A percentile compares a stretch with the other conserved stretches of the same genome.
Conservation (phyloP, 202 grass and related monocot genomes). For the Schoenoplectus tabernaemontani region DNA sequence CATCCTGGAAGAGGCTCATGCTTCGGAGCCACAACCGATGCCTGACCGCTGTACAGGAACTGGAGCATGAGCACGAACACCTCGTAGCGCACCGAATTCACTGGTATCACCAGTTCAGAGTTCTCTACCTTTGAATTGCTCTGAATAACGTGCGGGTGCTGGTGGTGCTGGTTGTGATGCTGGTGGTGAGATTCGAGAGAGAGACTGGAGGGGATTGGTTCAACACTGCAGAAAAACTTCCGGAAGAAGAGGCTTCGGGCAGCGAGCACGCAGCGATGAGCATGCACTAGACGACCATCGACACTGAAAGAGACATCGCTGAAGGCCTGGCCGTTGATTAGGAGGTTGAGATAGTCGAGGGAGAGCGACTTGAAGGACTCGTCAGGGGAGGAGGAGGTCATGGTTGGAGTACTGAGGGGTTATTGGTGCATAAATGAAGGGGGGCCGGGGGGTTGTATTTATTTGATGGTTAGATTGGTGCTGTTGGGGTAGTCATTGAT, state of each 20-base stretch:
- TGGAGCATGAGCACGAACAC: conserved; percentile 87
- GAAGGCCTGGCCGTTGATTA: conserved; percentile 98
- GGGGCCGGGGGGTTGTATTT: not conserved
- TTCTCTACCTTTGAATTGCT: not conserved
- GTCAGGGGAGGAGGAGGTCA: conserved; percentile 63
- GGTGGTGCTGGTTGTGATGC: not conserved
- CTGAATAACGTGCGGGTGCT: not conserved
- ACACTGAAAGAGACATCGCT: conserved; percentile 97
- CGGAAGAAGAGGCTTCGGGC: conserved; percentile 91
- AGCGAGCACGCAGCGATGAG: conserved; percentile 91
- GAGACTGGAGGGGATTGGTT: conserved; percentile 35
- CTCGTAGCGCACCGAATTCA: conserved; percentile 92
- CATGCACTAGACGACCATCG: conserved; percentile 83
- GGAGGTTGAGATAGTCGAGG: conserved; percentile 89
- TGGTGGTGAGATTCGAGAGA: conserved; percentile 1
- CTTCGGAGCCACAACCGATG: conserved; percentile 75
- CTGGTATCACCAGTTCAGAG: conserved; percentile 71
- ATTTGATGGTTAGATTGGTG: not conserved
- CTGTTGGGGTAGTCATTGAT: not conserved
- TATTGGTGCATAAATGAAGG: not conserved
- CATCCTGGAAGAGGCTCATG: conserved; percentile 68
- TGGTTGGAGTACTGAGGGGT: not conserved
- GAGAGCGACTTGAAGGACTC: conserved; percentile 92
- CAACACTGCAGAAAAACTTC: conserved; percentile 84
- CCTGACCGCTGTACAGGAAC: conserved; percentile 99